Percentiles rank a stretch among this genome's conserved stretches.
Evolutionary conservation across 305 asterid species (phyloP).

Genomic region (Fraxinus latifolia): DNA sequence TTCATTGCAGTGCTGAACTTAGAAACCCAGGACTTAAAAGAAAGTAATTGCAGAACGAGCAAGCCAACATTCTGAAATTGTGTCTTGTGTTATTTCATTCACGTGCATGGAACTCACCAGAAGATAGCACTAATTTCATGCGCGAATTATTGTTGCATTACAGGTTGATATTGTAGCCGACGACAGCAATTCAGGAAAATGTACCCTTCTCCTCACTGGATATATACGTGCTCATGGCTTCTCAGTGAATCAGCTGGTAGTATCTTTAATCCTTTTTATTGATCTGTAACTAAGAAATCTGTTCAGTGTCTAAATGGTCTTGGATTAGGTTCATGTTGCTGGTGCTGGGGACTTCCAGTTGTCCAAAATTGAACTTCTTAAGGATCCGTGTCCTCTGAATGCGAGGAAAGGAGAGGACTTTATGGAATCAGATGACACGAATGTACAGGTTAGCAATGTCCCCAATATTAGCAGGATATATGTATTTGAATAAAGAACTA

Average conservation of each 20-base stretch:
- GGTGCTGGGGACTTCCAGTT: constrained; percentile 95
- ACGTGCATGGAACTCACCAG: not conserved
- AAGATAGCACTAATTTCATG: constrained; percentile 19
- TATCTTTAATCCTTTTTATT: constrained; percentile 27
- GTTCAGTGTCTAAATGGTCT: constrained; percentile 34
- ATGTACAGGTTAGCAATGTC: constrained; percentile 42
- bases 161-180: constrained; percentile 68
- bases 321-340: constrained; percentile 82
- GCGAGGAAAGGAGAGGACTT: constrained; percentile 55
- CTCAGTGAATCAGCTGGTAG: constrained; percentile 91
- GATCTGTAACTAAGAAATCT: constrained; percentile 4
- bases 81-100: not conserved
- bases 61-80: not conserved
- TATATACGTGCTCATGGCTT: constrained; percentile 67
- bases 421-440: constrained; percentile 65
- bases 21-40: not conserved
- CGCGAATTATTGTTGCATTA: constrained; percentile 13
- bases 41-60: not conserved
- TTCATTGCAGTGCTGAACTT: not conserved
- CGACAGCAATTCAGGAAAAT: constrained; percentile 41
- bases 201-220: constrained; percentile 79
- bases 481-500: not conserved
- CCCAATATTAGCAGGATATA: not conserved
- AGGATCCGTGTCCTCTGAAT: constrained; percentile 74
- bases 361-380: constrained; percentile 75